These are phyloP conservation scores for Apium graveolens DNA, from an alignment of 129 eudicot species.

Conservation along the genomic window DNA sequence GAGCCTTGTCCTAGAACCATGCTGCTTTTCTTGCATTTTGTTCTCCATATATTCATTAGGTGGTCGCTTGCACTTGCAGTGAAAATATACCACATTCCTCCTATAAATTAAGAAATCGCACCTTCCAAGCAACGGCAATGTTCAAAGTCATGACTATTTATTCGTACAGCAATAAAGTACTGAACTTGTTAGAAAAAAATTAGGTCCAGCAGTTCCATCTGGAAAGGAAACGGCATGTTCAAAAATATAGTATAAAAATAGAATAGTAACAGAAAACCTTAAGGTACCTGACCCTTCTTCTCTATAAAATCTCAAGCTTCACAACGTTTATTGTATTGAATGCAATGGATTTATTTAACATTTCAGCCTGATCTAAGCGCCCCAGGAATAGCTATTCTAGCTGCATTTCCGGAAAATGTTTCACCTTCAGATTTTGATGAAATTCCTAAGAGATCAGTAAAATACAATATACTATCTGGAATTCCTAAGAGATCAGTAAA, in stretches of 20 bases:
- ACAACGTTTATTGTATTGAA: background rate
- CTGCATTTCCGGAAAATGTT: background rate
- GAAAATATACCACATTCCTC: constrained; percentile 86
- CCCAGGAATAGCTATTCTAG: background rate
- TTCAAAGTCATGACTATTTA: background rate
- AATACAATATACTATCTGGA: background rate
- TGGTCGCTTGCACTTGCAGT: constrained; percentile 91
- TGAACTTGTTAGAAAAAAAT: background rate
- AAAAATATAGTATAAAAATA: background rate
- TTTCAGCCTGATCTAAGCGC: background rate
- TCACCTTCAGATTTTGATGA: background rate
- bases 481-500: too few species aligned
- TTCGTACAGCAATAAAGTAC: background rate
- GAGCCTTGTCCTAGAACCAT: constrained; percentile 34
- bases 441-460: background rate
- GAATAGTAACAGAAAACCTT: background rate
- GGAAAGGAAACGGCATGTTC: background rate
- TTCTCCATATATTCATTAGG: constrained; percentile 65
- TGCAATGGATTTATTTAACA: background rate
- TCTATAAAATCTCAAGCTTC: background rate
- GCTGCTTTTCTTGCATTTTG: constrained; percentile 49
- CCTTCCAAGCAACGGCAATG: constrained; percentile 36
- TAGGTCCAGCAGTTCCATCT: background rate
- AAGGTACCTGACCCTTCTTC: background rate
- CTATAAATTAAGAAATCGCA: constrained; percentile 90